A percentile compares a stretch with the other conserved stretches of the same genome.
phyloP scores from a whole-genome alignment of 208 protist genomes.

The Leishmania gerbilli region DNA sequence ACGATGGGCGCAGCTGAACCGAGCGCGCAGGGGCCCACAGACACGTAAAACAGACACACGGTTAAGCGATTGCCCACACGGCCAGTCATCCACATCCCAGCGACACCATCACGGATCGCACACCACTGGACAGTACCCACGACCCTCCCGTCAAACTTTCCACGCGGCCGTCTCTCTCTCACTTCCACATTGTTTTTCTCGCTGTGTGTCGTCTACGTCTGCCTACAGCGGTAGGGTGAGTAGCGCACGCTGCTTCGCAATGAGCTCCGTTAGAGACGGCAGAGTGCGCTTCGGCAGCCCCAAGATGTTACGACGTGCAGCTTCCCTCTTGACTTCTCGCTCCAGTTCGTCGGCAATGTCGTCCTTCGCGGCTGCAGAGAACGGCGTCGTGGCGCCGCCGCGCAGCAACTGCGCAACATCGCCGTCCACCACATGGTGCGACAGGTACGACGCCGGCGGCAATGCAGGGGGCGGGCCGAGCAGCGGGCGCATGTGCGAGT shows the following conservation, averaged over 20 bases:
- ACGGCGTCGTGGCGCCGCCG: conserved; percentile 38
- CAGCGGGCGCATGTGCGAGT: conserved; percentile 40
- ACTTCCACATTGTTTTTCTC: background rate
- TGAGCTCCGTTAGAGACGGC: conserved; percentile 53
- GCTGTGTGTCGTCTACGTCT: too few species aligned
- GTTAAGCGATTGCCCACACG: background rate
- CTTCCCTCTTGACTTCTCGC: conserved; percentile 45
- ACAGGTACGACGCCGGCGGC: conserved; percentile 10
- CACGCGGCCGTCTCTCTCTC: background rate
- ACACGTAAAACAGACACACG: background rate
- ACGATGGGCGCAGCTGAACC: background rate
- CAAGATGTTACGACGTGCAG: conserved; percentile 54
- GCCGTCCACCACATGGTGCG: conserved; percentile 70
- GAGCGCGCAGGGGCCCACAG: background rate
- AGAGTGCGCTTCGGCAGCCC: conserved; percentile 63
- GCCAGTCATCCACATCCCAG: background rate
- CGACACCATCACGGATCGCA: background rate
- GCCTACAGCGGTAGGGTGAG: conserved; percentile 63
- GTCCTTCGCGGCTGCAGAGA: conserved; percentile 46
- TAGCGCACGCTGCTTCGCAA: conserved; percentile 74
- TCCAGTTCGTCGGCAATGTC: conserved; percentile 52
- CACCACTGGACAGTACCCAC: background rate
- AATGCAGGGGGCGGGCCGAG: conserved; percentile 29
- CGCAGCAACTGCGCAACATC: conserved; percentile 54
- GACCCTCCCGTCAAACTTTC: background rate